These are phyloP conservation scores for Botryotinia narcissicola DNA, from an alignment of 2,329 filamentous ascomycete species.

Conservation along the genomic window DNA sequence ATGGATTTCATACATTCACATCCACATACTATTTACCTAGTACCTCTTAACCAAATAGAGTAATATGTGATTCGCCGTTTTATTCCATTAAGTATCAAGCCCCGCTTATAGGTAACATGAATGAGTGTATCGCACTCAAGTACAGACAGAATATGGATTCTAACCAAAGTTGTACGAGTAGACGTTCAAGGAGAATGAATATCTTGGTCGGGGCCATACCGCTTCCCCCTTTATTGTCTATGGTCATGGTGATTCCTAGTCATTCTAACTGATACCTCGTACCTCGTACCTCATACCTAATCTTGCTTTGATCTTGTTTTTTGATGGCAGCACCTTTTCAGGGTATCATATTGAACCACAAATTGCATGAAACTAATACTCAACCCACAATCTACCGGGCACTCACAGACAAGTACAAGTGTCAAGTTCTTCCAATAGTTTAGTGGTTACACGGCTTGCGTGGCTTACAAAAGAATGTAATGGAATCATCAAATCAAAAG, in stretches of 20 bases:
- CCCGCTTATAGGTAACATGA: neutral
- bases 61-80: neutral
- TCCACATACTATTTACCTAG: neutral
- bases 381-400: neutral
- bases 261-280: too few relatives aligned
- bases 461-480: neutral
- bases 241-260: neutral
- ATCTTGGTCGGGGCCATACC: neutral
- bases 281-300: neutral
- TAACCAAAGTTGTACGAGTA: neutral
- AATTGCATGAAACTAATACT: neutral
- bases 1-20: neutral
- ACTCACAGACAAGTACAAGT: neutral
- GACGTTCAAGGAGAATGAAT: too few relatives aligned
- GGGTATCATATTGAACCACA: constrained; percentile 4
- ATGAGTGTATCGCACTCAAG: too few relatives aligned
- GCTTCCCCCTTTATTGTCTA: neutral
- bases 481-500: neutral
- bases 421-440: neutral
- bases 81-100: neutral
- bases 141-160: neutral
- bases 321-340: neutral
- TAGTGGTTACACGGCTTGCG: constrained; percentile 2
- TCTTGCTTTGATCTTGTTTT: constrained; percentile 2
- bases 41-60: neutral